Base-by-base conservation (phyloP, 495 filamentous ascomycete species). In the Cercophora sp. region DNA sequence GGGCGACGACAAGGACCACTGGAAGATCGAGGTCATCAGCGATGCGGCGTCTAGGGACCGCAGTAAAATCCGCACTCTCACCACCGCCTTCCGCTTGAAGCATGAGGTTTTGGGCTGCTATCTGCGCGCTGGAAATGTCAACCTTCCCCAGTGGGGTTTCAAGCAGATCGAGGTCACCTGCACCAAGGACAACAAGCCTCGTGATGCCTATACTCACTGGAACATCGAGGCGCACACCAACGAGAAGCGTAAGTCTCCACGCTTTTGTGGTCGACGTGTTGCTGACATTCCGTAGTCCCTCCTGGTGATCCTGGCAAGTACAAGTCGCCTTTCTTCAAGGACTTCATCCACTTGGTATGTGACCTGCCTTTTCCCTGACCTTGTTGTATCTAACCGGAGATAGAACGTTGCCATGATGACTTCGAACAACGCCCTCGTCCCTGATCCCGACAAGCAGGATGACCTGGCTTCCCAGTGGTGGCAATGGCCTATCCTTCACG, bases 361-460 rank as follows among this genome's bases (percentile, higher is more conserved):
- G 16, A 18, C 9, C 36, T 11, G 5, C 3, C 5, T 11, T 1
- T 2, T 13, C 23, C 10, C 15, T 1, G 5, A 5, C 13, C 16
- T 32, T 6, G 48, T 18, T 18, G 11, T 8, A 5, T 29, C 58
- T 63, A 48, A 63, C 52, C 6, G 1, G 24, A n/a, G 2, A 3
- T 40, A 67, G 65, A 98, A 98, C 69, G 93, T 98, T 52, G 93
- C 94, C 48, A 98, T 98, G 93, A 96, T 97, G 94, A 98, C 93
- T 15, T 97, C 94, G 11, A 98, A 98, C 75, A 98, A 98, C 66
- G 93, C 93, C 32, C 81, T 98, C 18, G 91, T 98, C 36, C 93
- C 93, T 9, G 94, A 98, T 63, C 94, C 93, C 3, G 93, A 98
- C 69, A 98, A 98, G 79, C 93, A 97, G 71, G 93, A 98, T 65